Evolutionary conservation across 2,329 filamentous ascomycete species (phyloP), one percentile per base, ranked within the genome.

Genomic region (Cordyceps farinosa): DNA sequence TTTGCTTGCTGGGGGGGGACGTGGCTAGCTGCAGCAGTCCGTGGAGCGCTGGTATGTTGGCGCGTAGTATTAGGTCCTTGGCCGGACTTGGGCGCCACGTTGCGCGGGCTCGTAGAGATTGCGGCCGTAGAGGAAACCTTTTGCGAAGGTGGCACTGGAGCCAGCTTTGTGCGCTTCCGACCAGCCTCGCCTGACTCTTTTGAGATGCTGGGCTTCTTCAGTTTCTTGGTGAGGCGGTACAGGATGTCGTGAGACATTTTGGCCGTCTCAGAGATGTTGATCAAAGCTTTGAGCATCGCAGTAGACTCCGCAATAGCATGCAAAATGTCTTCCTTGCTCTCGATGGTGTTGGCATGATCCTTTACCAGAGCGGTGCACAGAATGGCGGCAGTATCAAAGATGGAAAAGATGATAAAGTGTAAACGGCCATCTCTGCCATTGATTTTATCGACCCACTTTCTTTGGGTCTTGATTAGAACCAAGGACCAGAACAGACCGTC

Each of bases 311-410:
- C 67, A 55, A 84, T 77, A 2, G 74, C 72, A 17, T 75, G 45
- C 72, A 70, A 40, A 1, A 81, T 73, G 29, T 79, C 74, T 0
- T 77, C 72, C 11, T 77, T 75, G 40, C 72, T 75, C 1, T 63
- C 53, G 13, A 63, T 63, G 36, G 61, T 63, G 36, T 63, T 57
- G 75, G 74, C 3, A 82, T 74, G 5, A 70, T 74, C 82, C 65
- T 84, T 81, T 9, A 82, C 76, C 6, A 84, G 70, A 0, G 80
- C 79, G 0, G 82, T 82, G 61, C 78, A 82, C 3, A 84, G 70
- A 38, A 81, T 74, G 1, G 81, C 78, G 0, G 80, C 77, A 0
- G 80, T 82, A 63, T 84, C 80, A 61, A 84, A 83, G 32, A 83
- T 75, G 4, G 77, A 74, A 59, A 83, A 84, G 0, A 81, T 78